Evolutionary conservation across 2,329 filamentous ascomycete genomes (phyloP).

Genomic region (Triangularia verruculosa): DNA sequence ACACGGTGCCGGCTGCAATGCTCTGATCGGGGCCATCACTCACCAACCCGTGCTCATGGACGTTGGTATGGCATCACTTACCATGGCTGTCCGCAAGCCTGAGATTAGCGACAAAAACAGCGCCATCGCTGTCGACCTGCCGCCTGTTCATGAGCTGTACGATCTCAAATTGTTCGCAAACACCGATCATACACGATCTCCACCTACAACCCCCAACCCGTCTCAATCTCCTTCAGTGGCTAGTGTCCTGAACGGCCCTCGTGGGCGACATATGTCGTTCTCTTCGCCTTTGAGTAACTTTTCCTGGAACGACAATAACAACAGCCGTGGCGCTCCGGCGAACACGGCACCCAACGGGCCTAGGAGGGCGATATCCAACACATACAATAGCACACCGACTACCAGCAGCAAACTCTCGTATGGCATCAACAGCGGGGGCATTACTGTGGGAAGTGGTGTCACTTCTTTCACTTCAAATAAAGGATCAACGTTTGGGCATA

Average conservation of each 20-base stretch:
- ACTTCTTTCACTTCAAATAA: constrained; percentile 32
- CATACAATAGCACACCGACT: constrained; percentile 21
- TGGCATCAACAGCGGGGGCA: constrained; percentile 30
- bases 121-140: constrained; percentile 12
- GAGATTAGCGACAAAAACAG: constrained; percentile 29
- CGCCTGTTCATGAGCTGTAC: constrained; percentile 58
- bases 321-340: constrained; percentile 45
- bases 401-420: constrained; percentile 17
- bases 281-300: constrained; percentile 31
- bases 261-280: constrained; percentile 43
- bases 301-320: constrained; percentile 27
- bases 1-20: constrained; percentile 94
- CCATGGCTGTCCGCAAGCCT: constrained; percentile 71
- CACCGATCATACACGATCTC: constrained; percentile 65
- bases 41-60: constrained; percentile 89
- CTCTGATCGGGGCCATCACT: constrained; percentile 85
- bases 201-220: constrained; percentile 34
- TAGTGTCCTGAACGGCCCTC: constrained; percentile 32
- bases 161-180: constrained; percentile 73
- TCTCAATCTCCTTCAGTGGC: constrained; percentile 34
- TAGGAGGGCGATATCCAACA: constrained; percentile 28
- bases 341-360: constrained; percentile 40
- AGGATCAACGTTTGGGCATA: constrained; percentile 30
- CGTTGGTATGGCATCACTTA: constrained; percentile 84
- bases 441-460: constrained; percentile 41